These are phyloP conservation scores for Lippia alba DNA, from an alignment of 305 asterid species.

Conservation along the genomic window DNA sequence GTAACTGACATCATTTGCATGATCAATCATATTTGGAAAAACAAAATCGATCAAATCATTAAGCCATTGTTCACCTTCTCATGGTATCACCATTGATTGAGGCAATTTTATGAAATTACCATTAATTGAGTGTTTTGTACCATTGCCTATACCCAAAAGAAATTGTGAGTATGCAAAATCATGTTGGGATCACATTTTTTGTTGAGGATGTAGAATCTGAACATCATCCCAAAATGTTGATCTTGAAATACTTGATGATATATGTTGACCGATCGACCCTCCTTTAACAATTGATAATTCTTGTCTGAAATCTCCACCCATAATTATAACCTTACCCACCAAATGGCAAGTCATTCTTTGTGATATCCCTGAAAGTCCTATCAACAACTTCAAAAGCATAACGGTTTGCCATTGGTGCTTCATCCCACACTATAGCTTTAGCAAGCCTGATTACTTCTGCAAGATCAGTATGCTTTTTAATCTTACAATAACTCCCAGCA, in stretches of 20 bases:
- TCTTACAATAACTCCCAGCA: neutral
- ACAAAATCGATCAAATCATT: neutral
- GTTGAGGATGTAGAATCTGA: neutral
- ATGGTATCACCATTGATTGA: neutral
- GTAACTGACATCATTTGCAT: neutral
- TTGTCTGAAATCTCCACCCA: constrained; percentile 16
- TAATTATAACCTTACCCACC: neutral
- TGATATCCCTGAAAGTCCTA: constrained; percentile 7
- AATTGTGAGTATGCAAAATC: too few relatives aligned
- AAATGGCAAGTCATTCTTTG: neutral
- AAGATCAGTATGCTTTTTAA: neutral
- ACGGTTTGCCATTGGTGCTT: constrained; percentile 1
- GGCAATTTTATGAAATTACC: neutral
- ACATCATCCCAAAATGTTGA: neutral
- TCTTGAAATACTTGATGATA: neutral
- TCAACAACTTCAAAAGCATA: neutral
- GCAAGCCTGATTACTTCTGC: neutral
- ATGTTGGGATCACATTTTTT: neutral
- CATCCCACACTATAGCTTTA: constrained; percentile 17
- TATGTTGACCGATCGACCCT: neutral
- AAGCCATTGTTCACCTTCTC: neutral
- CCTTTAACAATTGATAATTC: neutral
- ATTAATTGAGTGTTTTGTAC: neutral
- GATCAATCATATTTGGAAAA: neutral
- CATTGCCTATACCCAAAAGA: neutral